These are phyloP conservation scores for Colletotrichum sp. DNA, from an alignment of 2,329 filamentous ascomycete genomes.

Conservation along the genomic window DNA sequence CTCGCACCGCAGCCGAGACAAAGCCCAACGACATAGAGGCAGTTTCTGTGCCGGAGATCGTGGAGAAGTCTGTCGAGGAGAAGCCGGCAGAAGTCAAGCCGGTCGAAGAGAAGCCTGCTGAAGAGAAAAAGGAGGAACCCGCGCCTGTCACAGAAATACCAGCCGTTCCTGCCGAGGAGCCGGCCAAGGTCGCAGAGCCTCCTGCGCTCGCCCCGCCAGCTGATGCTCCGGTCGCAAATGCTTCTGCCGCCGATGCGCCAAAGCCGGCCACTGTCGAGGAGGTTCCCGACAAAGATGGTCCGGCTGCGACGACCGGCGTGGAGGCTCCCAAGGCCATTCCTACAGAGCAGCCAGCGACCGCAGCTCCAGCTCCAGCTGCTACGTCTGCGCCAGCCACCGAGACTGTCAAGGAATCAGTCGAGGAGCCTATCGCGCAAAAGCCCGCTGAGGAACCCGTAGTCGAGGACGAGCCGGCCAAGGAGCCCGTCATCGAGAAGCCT, in stretches of 20 bases:
- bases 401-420: slow-evolving; percentile 5
- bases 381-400: not conserved
- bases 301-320: slow-evolving; percentile 28
- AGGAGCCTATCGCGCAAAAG: slow-evolving; percentile 27
- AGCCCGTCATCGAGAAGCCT: slow-evolving; percentile 34
- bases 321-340: slow-evolving; percentile 25
- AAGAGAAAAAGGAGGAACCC: slow-evolving; percentile 9
- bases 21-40: not conserved
- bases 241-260: slow-evolving; percentile 40
- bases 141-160: not conserved
- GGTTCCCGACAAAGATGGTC: slow-evolving; percentile 11
- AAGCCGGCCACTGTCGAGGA: slow-evolving; percentile 20
- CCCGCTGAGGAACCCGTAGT: slow-evolving; percentile 29
- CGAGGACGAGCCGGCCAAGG: slow-evolving; percentile 28
- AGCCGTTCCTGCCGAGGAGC: slow-evolving; percentile 19
- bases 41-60: not conserved
- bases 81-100: not conserved
- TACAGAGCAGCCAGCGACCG: slow-evolving; percentile 13
- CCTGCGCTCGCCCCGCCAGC: slow-evolving; percentile 19
- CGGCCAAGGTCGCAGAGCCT: slow-evolving; percentile 26
- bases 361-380: not conserved
- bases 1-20: not conserved
- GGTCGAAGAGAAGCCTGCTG: not conserved
- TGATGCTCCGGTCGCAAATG: slow-evolving; percentile 4
- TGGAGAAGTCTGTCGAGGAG: not conserved